These are phyloP conservation scores for Phylloboletellus chloephorus DNA, from an alignment of 1,284 basidiomycete genomes.

Conservation along the genomic window DNA sequence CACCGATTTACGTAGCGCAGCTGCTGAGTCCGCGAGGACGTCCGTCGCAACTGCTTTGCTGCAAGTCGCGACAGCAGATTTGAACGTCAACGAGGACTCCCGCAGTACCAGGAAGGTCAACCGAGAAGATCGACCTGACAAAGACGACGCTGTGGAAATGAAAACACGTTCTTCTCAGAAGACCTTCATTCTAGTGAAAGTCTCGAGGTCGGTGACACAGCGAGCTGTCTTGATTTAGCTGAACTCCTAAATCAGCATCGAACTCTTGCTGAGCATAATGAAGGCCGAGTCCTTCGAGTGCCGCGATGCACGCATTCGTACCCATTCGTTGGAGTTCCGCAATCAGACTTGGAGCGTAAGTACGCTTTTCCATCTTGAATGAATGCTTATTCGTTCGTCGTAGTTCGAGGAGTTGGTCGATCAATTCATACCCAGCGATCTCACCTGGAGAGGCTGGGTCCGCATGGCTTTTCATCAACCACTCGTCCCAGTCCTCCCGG, in stretches of 20 bases:
- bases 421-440: constrained; percentile 72
- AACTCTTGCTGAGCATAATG: constrained; percentile 62
- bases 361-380: constrained; percentile 11
- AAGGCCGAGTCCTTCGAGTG: constrained; percentile 71
- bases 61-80: constrained; percentile 18
- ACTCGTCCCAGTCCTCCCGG: constrained; percentile 65
- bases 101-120: constrained; percentile 18
- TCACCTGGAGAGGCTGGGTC: constrained; percentile 74
- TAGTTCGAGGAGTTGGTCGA: constrained; percentile 81
- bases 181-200: constrained; percentile 78
- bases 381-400: constrained; percentile 4
- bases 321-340: constrained; percentile 72
- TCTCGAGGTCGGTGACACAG: constrained; percentile 56
- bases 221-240: constrained; percentile 15
- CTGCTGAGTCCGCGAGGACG: constrained; percentile 34
- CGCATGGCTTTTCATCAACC: constrained; percentile 78
- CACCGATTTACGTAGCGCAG: constrained; percentile 56
- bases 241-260: constrained; percentile 41
- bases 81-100: constrained; percentile 23
- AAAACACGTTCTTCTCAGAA: constrained; percentile 72
- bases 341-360: constrained; percentile 86
- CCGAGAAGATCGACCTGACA: constrained; percentile 27
- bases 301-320: constrained; percentile 67
- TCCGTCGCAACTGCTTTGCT: constrained; percentile 19
- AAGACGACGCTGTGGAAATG: constrained; percentile 67